These are phyloP conservation scores for Bryum argenteum DNA, from an alignment of 225 moss, liverwort and hornwort genomes.

Conservation along the genomic window DNA sequence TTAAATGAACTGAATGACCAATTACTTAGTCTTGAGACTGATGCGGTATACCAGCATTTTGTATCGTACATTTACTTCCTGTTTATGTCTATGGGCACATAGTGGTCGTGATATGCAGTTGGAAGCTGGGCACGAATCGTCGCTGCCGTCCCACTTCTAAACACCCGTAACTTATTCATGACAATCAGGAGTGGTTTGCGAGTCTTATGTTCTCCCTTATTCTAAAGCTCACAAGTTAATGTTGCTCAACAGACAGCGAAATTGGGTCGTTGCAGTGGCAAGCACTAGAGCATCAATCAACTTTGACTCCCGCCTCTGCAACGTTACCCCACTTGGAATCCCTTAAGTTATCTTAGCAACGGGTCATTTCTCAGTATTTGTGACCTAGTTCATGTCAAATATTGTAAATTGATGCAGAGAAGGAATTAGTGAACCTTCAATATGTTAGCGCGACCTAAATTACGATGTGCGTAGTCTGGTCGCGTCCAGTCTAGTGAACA, in stretches of 20 bases:
- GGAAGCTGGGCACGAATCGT: constrained; percentile 15
- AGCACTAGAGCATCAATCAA: constrained; percentile 66
- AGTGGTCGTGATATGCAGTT: constrained; percentile 12
- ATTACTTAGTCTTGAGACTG: not conserved
- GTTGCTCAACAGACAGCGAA: constrained; percentile 67
- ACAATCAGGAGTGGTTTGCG: constrained; percentile 18
- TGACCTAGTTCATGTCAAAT: constrained; percentile 22
- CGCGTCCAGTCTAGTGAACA: constrained; percentile 14
- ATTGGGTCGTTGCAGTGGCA: constrained; percentile 63
- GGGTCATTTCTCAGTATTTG: constrained; percentile 13
- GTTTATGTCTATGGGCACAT: constrained; percentile 18
- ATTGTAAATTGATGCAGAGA: constrained; percentile 30
- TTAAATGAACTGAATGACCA: constrained; percentile 8
- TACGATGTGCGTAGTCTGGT: constrained; percentile 13
- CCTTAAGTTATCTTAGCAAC: constrained; percentile 46
- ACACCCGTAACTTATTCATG: constrained; percentile 1
- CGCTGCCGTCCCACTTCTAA: constrained; percentile 10
- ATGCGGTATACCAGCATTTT: not conserved
- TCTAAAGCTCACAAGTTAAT: constrained; percentile 50
- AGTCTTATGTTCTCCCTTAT: constrained; percentile 27
- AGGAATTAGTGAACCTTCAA: constrained; percentile 26
- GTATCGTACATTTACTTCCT: constrained; percentile 9
- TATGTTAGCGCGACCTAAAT: constrained; percentile 16
- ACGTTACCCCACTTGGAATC: constrained; percentile 54
- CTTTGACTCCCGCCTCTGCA: constrained; percentile 60